These are phyloP conservation scores for Kwoniella botswanensis DNA, from an alignment of 768 basidiomycete species.

Conservation along the genomic window DNA sequence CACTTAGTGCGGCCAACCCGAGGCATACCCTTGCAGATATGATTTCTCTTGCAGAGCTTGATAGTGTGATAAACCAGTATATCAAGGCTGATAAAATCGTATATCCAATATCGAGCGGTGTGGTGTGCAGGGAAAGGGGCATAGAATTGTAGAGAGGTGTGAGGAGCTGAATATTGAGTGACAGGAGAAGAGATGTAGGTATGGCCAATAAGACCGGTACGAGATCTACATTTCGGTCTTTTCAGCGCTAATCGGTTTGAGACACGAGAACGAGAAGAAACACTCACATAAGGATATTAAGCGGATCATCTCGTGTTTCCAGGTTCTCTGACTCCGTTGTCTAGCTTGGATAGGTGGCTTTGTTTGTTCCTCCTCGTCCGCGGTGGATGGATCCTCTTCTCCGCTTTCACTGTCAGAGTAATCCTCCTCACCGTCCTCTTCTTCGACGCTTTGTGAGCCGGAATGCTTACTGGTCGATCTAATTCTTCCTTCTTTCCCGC, in stretches of 20 bases:
- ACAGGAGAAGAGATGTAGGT: constrained; percentile 37
- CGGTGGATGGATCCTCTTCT: not conserved
- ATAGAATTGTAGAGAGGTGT: constrained; percentile 46
- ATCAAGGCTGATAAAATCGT: constrained; percentile 24
- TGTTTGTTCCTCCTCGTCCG: constrained; percentile 2
- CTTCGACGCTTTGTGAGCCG: not conserved
- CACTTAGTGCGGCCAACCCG: constrained; percentile 32
- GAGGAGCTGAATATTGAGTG: constrained; percentile 33
- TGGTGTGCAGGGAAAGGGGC: constrained; percentile 36
- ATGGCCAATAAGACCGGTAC: constrained; percentile 32
- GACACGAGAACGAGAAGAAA: not conserved
- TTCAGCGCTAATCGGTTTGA: too few species aligned
- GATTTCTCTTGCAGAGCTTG: constrained; percentile 5
- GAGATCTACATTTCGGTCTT: constrained; percentile 26
- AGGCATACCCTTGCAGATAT: constrained; percentile 40
- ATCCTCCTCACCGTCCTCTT: not conserved
- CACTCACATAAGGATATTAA: constrained; percentile 26
- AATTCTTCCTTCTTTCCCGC: not conserved
- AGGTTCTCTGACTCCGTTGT: not conserved
- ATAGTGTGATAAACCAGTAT: constrained; percentile 28
- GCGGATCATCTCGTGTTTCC: constrained; percentile 24
- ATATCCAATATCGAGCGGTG: constrained; percentile 20
- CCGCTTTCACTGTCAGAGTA: not conserved
- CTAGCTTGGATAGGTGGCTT: not conserved
- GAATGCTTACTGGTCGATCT: not conserved